Evolutionary conservation across 495 filamentous ascomycete species (phyloP).

Genomic region (Daldinia caldariorum): DNA sequence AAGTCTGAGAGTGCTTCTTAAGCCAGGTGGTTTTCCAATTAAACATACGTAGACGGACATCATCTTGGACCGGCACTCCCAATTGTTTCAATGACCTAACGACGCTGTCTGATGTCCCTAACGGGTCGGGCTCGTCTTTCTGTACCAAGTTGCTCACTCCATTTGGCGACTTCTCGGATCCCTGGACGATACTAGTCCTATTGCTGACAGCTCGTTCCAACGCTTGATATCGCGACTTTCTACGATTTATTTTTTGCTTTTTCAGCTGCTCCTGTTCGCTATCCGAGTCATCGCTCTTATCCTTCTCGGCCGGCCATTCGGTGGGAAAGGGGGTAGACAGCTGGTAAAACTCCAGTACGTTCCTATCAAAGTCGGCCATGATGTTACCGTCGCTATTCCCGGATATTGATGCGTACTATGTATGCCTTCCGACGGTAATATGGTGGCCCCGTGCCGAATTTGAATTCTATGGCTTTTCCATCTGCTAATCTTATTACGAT

Average conservation of each 20-base stretch:
- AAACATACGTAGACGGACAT: conserved; percentile 74
- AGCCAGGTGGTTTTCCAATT: neutral
- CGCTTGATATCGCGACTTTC: conserved; percentile 83
- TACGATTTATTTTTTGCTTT: conserved; percentile 61
- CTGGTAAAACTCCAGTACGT: conserved; percentile 89
- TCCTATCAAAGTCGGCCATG: conserved; percentile 73
- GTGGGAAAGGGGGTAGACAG: conserved; percentile 79
- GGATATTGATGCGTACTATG: conserved; percentile 13
- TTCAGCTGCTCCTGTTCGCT: conserved; percentile 61
- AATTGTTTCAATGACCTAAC: conserved; percentile 77
- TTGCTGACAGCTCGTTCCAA: conserved; percentile 78
- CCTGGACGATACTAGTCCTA: conserved; percentile 70
- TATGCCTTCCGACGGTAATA: conserved; percentile 26
- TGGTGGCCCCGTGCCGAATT: conserved; percentile 22
- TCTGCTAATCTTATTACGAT: conserved; percentile 7
- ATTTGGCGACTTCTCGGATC: conserved; percentile 70
- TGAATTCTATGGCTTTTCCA: conserved; percentile 24
- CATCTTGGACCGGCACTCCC: conserved; percentile 86
- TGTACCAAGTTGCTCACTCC: conserved; percentile 80
- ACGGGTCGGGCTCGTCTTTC: conserved; percentile 89
- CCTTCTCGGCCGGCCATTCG: conserved; percentile 87
- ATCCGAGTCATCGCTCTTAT: conserved; percentile 73
- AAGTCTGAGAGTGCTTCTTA: neutral
- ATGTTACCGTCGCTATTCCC: conserved; percentile 13
- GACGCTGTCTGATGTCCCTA: conserved; percentile 85